Base-by-base conservation (phyloP, 1,139 yeast genomes). In the Saccharomyces hybrid region DNA sequence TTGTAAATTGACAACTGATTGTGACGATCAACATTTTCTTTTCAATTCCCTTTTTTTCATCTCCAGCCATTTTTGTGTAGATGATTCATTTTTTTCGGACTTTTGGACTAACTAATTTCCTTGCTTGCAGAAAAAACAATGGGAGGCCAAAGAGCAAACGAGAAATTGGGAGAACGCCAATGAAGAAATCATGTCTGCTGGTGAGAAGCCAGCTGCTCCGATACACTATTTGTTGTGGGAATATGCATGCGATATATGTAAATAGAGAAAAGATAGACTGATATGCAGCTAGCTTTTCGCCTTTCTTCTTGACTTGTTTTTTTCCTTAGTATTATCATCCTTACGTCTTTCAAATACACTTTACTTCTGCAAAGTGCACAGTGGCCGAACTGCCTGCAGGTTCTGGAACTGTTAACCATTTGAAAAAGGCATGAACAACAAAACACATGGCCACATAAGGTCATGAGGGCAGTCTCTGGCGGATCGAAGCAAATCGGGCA, bases 401-500 rank as follows among this genome's bases (percentile, higher is more conserved):
- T 68, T 41, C 71, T 68, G n/a, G 79, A 74, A 47, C 74, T 73
- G 19, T 79, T 76, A 31, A 80, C 68, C 53, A 82, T 79, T 50
- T 73, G 72, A 62, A 75, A 79, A 9, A 78, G 69, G 63, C 84
- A 81, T 38, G 75, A 75, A 6, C 74, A 69, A 62, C 85, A 81
- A 59, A 75, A 80, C 6, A 78, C 67, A 64, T 81, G 85, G 0
- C 84, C 84, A 66, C 85, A 81, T 0, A 78, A 77, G 2, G 81
- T 72, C 27, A 76, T 75, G 24, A 75, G 72, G 1, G 82, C 75
- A 8, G 68, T 62, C 16, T 71, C 74, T 2, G 82, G 80, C 8
- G 75, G 73, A 11, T 80, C 84, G 61, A 80, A 75, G 56, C 84
- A 81, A 21, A 81, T 77, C 0, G 82, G 80, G 63, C 83, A 81